Evolutionary conservation across 805 yeast genomes (phyloP).

Genomic region (Starmerella tilneyi): DNA sequence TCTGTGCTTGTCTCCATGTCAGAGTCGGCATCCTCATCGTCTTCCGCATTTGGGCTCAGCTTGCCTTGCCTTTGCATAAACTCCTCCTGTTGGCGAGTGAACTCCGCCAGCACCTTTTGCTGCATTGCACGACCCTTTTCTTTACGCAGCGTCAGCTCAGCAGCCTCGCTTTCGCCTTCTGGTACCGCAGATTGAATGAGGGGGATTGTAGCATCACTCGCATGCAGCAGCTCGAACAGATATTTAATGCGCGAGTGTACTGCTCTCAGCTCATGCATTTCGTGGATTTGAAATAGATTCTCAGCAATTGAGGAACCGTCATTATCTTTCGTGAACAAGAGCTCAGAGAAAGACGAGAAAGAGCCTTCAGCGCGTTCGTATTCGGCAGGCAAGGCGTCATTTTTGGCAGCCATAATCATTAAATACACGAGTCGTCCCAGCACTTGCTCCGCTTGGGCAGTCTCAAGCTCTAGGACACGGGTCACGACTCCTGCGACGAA

Average conservation of each 20-base stretch:
- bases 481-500: conserved; percentile 20
- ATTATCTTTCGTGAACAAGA: conserved; percentile 9
- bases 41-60: conserved; percentile 29
- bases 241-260: conserved; percentile 14
- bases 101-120: conserved; percentile 60
- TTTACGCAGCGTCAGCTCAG: conserved; percentile 50
- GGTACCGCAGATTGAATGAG: conserved; percentile 25
- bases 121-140: conserved; percentile 59
- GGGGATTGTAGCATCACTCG: conserved; percentile 9
- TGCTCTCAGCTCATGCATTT: background rate
- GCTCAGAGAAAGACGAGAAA: conserved; percentile 11
- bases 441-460: conserved; percentile 43
- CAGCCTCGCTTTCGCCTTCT: conserved; percentile 21
- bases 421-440: conserved; percentile 54
- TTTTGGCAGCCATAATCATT: conserved; percentile 49
- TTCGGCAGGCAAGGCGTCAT: conserved; percentile 25
- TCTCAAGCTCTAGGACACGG: conserved; percentile 17
- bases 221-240: conserved; percentile 16
- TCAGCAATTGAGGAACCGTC: conserved; percentile 18
- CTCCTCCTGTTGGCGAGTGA: conserved; percentile 66
- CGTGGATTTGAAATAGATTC: conserved; percentile 14
- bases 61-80: conserved; percentile 47
- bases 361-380: background rate
- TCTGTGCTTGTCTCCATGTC: conserved; percentile 14
- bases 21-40: conserved; percentile 33